Base-by-base conservation (phyloP, 257 asterid species). In the Verbascum thapsus region DNA sequence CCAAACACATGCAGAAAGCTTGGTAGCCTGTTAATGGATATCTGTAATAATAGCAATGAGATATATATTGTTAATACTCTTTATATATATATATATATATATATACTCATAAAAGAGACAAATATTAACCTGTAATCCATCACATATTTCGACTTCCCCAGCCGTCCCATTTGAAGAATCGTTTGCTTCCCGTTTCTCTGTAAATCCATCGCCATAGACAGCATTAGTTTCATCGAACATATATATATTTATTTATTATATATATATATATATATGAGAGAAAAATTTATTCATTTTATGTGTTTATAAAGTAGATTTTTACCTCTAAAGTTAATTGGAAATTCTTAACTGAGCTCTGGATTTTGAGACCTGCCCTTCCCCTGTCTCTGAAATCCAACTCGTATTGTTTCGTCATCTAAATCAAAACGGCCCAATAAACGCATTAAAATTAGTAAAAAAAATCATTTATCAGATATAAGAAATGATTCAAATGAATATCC, bases 21-120 rank as follows among this genome's bases (percentile, higher is more conserved):
- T 88, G 98, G 69, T 85, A 92, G 40, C 96, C 98, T 16, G 91
- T 80, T 77, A 92, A 60, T 13, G 98, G 98, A 77, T 89, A 91
- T 75, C 98, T 88, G 89, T 81, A 74, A 76, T 5, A 23, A 22
- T 68, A 41, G 1, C 2, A n/a, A 23, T 6, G 13, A 8, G 3
- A 3, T 18, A 0, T 18, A 20, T 3, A 11, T 15, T 18, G 19
- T 43, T 20, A n/a, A 11, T 52, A 26, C 32, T 26, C 32, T 26
- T 26, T 26, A 26, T 26, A 1, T 26, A 2, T 1, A 26, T 1
- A 26, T 26, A 2, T 26, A 26, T 26, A 5, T 26, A 5, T 5
- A 26, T 26, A 5, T 26, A 26, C 32, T 26, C 32, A 26, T 26
- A 26, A 1, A 26, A 2, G 32, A 26, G 5, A 26, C 32, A 26